Evolutionary conservation across 805 yeast species (phyloP), one percentile per base, ranked within the genome.

Genomic region (Phaffomyces opuntiae): DNA sequence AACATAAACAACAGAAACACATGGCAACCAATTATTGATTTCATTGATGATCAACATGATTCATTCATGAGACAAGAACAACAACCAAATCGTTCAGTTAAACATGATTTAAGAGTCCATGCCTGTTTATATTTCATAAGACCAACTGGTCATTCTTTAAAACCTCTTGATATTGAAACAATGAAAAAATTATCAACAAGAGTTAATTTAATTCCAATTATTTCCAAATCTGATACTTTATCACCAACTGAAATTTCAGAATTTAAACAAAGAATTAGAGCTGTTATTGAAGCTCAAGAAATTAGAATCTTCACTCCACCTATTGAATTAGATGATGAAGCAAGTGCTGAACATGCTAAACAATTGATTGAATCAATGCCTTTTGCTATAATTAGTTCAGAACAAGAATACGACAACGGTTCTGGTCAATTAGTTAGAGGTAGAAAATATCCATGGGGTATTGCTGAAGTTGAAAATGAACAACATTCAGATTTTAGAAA

Each of bases 61-160:
- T 75, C 84, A 24, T 88, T 68, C 63, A 84, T 89, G 91, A 85
- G 85, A 63, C 96, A 87, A 64, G 96, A 89, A 62, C 93, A 88
- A 61, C 98, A 90, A 68, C 98, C 98, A 32, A 65, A 63, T 43
- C 79, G 98, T 65, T 48, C 44, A 2, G 67, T 67, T 36, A 78
- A 74, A 60, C 83, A 81, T 55, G 97, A 90, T 66, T 69, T 87
- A 52, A 78, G 97, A 58, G 96, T 90, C 33, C 96, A 90, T 60
- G 95, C 89, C 2, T 87, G 95, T 63, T 68, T 90, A 39, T 90
- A 89, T 67, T 89, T 90, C 62, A 83, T 90, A 52, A 80, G 91
- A 61, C 97, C 97, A 39, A 85, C 95, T 2, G 95, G 95, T 19
- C 95, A 87, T 61, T 80, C 89, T 35, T 73, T 90, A 56, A 83